These are phyloP conservation scores for Dendrobium nobile DNA, from an alignment of 106 monocot genomes.

Conservation along the genomic window DNA sequence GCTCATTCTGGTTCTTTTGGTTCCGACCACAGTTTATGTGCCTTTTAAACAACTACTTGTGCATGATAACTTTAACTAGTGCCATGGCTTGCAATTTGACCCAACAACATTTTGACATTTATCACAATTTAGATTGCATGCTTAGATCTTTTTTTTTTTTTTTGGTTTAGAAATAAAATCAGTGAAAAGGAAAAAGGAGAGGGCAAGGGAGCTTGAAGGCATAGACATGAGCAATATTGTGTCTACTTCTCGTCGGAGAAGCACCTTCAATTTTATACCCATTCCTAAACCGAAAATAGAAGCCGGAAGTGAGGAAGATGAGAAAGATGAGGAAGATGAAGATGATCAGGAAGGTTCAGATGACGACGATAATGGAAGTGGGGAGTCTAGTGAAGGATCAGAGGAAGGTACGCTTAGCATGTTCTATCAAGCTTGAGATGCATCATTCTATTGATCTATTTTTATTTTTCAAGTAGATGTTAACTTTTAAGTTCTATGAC, in stretches of 20 bases:
- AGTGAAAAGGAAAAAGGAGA: conserved; percentile 77
- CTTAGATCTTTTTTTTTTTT: not conserved
- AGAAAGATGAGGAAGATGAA: conserved; percentile 41
- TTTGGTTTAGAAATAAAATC: conserved; percentile 62
- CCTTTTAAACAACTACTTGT: not conserved
- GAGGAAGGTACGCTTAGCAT: conserved; percentile 30
- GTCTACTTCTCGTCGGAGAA: conserved; percentile 75
- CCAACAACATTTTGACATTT: not conserved
- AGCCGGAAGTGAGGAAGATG: conserved; percentile 39
- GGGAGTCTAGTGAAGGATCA: conserved; percentile 44
- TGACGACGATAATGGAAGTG: conserved; percentile 28
- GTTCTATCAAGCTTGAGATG: not conserved
- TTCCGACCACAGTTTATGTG: not conserved
- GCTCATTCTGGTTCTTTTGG: not conserved
- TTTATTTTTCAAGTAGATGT: not conserved
- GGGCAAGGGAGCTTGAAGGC: conserved; percentile 92
- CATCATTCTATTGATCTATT: not conserved
- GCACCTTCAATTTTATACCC: conserved; percentile 49
- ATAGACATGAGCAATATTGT: conserved; percentile 95
- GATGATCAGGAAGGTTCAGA: conserved; percentile 25
- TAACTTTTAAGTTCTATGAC: not conserved
- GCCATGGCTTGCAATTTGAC: not conserved
- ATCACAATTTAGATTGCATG: not conserved
- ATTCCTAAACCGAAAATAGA: conserved; percentile 62
- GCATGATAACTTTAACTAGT: not conserved